These are phyloP conservation scores for Phialocephala subalpina DNA, from an alignment of 2,329 filamentous ascomycete species.

Conservation along the genomic window DNA sequence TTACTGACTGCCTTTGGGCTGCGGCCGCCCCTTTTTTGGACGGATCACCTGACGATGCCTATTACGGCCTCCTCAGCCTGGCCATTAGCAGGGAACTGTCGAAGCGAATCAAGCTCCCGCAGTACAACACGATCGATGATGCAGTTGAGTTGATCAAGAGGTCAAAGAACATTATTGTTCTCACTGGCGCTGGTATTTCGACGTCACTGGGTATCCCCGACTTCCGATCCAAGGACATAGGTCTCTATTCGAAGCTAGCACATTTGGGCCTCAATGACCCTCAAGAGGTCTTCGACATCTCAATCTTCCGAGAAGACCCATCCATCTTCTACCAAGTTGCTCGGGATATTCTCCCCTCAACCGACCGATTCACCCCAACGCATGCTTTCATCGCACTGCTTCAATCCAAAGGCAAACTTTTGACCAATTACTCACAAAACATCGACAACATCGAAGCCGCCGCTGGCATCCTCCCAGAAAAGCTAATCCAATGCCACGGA, in stretches of 20 bases:
- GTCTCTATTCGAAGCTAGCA: constrained; percentile 86
- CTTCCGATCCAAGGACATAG: constrained; percentile 92
- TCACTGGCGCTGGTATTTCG: constrained; percentile 96
- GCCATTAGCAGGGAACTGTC: constrained; percentile 82
- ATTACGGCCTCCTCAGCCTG: constrained; percentile 77
- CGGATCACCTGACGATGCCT: constrained; percentile 74
- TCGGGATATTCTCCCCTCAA: constrained; percentile 85
- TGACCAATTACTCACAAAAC: constrained; percentile 98
- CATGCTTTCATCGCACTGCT: constrained; percentile 93
- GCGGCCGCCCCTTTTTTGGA: constrained; percentile 77
- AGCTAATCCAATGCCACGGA: constrained; percentile 94
- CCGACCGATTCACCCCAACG: constrained; percentile 85
- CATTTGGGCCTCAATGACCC: constrained; percentile 81
- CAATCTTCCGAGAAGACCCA: constrained; percentile 85
- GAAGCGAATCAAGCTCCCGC: constrained; percentile 79
- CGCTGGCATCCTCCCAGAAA: constrained; percentile 81
- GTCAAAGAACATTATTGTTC: constrained; percentile 85
- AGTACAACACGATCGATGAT: constrained; percentile 89
- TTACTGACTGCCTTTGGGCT: constrained; percentile 88
- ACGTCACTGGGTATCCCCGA: constrained; percentile 97
- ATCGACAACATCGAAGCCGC: constrained; percentile 95
- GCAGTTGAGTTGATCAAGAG: constrained; percentile 79
- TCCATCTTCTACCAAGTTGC: constrained; percentile 91
- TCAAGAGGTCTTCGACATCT: constrained; percentile 94
- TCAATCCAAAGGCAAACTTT: constrained; percentile 85